Percentiles rank a stretch among this genome's conserved stretches.
Evolutionary conservation across 2,329 filamentous ascomycete genomes (phyloP).

Genomic region (Xylaria sp.): DNA sequence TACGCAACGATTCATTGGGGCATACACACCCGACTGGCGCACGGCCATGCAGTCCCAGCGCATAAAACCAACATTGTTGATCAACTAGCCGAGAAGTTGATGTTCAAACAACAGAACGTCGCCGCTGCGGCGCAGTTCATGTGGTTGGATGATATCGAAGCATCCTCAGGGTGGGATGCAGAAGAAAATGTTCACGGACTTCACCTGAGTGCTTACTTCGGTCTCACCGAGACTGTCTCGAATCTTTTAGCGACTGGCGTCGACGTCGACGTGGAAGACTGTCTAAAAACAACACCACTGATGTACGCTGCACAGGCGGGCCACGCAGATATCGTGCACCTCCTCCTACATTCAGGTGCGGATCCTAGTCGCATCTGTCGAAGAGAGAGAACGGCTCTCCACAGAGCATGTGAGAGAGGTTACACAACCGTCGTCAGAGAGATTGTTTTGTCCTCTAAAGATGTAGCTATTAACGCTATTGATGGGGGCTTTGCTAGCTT

Average conservation of each 20-base stretch:
- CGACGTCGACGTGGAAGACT: not conserved
- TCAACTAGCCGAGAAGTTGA: not conserved
- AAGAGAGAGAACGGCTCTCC: not conserved
- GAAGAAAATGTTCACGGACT: not conserved
- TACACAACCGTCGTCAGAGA: not conserved
- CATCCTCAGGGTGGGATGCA: not conserved
- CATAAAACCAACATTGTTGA: not conserved
- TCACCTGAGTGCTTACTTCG: not conserved
- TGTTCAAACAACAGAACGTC: not conserved
- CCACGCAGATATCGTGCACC: not conserved
- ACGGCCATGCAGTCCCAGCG: not conserved
- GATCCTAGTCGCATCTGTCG: not conserved
- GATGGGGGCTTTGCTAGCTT: not conserved
- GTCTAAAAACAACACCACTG: not conserved
- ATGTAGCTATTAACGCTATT: not conserved
- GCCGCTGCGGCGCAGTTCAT: slow-evolving; percentile 1
- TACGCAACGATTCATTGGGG: not conserved
- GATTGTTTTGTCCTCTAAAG: not conserved
- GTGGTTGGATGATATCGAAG: not conserved
- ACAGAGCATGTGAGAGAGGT: not conserved
- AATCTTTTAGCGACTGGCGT: not conserved
- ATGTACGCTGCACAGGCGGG: not conserved
- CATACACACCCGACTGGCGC: not conserved
- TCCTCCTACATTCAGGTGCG: not conserved
- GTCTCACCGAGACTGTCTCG: not conserved